These are phyloP conservation scores for Daedaleopsis nitida DNA, from an alignment of 768 basidiomycete genomes.

Conservation along the genomic window DNA sequence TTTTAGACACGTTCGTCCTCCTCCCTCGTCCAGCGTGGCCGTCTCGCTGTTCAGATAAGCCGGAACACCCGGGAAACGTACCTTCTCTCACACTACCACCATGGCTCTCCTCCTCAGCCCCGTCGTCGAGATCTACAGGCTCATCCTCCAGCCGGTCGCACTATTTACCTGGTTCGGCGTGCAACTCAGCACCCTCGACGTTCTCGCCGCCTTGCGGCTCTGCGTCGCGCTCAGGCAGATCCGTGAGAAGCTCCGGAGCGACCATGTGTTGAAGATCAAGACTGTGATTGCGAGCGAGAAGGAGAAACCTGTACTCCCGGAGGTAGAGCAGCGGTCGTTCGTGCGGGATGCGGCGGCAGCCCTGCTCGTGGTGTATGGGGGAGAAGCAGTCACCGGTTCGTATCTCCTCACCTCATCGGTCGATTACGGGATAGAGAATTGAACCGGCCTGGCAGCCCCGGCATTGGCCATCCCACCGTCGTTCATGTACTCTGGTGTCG, in stretches of 20 bases:
- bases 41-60: neutral
- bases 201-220: slow-evolving; percentile 67
- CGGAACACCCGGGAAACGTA: neutral
- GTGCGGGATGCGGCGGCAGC: slow-evolving; percentile 58
- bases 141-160: slow-evolving; percentile 56
- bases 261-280: slow-evolving; percentile 40
- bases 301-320: slow-evolving; percentile 33
- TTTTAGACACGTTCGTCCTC: slow-evolving; percentile 3
- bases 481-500: slow-evolving; percentile 75
- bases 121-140: slow-evolving; percentile 53
- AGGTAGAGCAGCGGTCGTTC: slow-evolving; percentile 55
- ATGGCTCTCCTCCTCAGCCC: slow-evolving; percentile 42
- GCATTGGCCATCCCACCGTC: slow-evolving; percentile 69
- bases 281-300: slow-evolving; percentile 32
- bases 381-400: slow-evolving; percentile 71
- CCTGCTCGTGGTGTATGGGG: slow-evolving; percentile 73
- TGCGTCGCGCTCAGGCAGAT: slow-evolving; percentile 71
- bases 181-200: slow-evolving; percentile 61
- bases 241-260: slow-evolving; percentile 47
- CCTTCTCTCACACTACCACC: too few relatives aligned
- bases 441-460: slow-evolving; percentile 45
- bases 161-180: slow-evolving; percentile 71
- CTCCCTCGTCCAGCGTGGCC: neutral
- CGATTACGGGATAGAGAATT: too few relatives aligned
- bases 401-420: slow-evolving; percentile 1